These are phyloP conservation scores for Aspergillus mulundensis DNA, from an alignment of 495 filamentous ascomycete genomes.

Conservation along the genomic window DNA sequence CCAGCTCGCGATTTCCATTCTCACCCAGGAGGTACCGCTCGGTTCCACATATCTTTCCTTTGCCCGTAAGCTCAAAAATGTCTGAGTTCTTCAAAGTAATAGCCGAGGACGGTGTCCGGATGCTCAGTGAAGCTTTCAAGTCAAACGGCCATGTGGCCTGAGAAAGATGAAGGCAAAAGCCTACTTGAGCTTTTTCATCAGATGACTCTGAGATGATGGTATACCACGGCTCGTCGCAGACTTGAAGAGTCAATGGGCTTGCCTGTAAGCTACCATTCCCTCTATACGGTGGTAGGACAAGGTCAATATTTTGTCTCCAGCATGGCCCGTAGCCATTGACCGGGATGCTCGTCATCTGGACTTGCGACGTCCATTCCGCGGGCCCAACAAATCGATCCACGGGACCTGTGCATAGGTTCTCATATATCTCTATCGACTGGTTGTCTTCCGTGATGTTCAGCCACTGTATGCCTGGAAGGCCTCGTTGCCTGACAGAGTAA, in stretches of 20 bases:
- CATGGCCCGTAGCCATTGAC: conserved; percentile 49
- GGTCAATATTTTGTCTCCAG: conserved; percentile 44
- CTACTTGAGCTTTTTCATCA: conserved; percentile 49
- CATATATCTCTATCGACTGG: conserved; percentile 43
- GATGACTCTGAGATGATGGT: conserved; percentile 50
- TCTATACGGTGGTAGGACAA: conserved; percentile 39
- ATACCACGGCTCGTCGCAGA: conserved; percentile 29
- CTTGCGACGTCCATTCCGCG: conserved; percentile 39
- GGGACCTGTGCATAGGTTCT: conserved; percentile 45
- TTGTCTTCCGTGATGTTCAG: conserved; percentile 49
- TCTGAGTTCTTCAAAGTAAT: conserved; percentile 40
- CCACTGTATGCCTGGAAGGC: conserved; percentile 48
- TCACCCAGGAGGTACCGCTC: conserved; percentile 63
- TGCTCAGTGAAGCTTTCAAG: conserved; percentile 24
- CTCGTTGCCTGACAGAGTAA: conserved; percentile 55
- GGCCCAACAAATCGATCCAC: conserved; percentile 29
- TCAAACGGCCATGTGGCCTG: conserved; percentile 22
- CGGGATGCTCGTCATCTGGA: conserved; percentile 52
- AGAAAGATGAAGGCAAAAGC: conserved; percentile 50
- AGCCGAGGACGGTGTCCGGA: conserved; percentile 34
- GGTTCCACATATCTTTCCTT: conserved; percentile 56
- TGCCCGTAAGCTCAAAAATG: conserved; percentile 48
- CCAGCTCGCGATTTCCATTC: conserved; percentile 47
- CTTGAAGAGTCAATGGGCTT: conserved; percentile 19
- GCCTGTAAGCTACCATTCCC: conserved; percentile 31